Conservation (phyloP, 208 protist species). For the Trypanosoma lewisi region DNA sequence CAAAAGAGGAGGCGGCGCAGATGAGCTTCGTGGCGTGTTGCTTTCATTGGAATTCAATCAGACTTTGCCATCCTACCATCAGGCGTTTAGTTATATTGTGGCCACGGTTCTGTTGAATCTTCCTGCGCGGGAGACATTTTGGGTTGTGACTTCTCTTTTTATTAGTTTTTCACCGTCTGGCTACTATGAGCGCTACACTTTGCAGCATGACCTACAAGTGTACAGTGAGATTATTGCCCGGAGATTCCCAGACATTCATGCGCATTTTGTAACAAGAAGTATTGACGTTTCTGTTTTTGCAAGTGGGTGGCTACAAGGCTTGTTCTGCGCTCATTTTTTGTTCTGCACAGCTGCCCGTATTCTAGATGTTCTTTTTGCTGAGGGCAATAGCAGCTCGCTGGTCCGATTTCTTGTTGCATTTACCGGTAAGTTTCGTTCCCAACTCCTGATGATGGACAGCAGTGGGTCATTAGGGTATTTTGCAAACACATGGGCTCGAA, state of each 20-base stretch:
- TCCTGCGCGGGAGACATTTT: constrained; percentile 16
- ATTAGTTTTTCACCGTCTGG: constrained; percentile 12
- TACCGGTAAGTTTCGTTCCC: background rate
- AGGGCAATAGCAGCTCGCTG: constrained; percentile 24
- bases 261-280: constrained; percentile 5
- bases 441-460: constrained; percentile 21
- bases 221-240: constrained; percentile 12
- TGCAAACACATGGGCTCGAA: constrained; percentile 26
- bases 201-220: constrained; percentile 19
- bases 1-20: constrained; percentile 12
- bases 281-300: constrained; percentile 30
- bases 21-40: constrained; percentile 15
- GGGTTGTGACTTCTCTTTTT: constrained; percentile 19
- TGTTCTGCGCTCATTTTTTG: constrained; percentile 30
- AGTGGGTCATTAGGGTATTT: constrained; percentile 25
- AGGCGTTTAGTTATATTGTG: constrained; percentile 33
- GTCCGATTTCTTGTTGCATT: constrained; percentile 26
- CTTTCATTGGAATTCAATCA: constrained; percentile 12
- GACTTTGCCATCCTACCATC: constrained; percentile 23
- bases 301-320: constrained; percentile 24
- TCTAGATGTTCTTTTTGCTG: constrained; percentile 26
- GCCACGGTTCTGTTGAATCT: constrained; percentile 21
- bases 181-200: constrained; percentile 20
- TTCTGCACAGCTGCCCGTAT: constrained; percentile 20
- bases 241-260: constrained; percentile 6